Evolutionary conservation across 129 eudicot genomes (phyloP), one percentile per base, ranked within the genome.

Genomic region (Ambrosia trifida): DNA sequence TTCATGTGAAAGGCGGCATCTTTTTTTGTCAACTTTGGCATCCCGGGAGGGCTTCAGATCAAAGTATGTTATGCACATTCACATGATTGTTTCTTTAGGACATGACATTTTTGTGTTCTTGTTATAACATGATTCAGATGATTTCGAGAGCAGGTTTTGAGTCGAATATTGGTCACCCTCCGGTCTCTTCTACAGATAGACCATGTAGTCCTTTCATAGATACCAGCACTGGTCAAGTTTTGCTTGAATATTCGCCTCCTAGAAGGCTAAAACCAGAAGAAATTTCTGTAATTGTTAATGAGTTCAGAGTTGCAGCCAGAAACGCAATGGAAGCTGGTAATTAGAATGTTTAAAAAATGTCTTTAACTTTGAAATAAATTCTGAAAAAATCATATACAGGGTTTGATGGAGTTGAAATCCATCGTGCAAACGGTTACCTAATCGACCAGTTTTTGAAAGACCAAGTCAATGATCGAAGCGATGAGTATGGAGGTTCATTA

Each of bases 1-100:
- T 85, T 73, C 90, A 85, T 77, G 75, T 81, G 5, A 82, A 79
- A 72, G 87, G 90, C 45, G 90, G 85, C 36, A 69, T 79, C 72
- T 72, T 85, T 67, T 82, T 85, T 63, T 82, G 85, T 59, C 90
- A 85, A 58, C 71, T 85, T n/a, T 79, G 85, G 85, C 90, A 85
- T 43, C 80, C 80, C n/a, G 90, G 90, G 11, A 78, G 90, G 43
- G 73, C 56, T 64, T 85, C 84, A 2, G 38, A 32, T 33, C 70
- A 40, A 53, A 78, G 78, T 76, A 40, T 18, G 45, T 45, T 11
- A 64, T 16, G 5, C 35, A 7, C 5, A n/a, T 30, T 69, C 11
- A 11, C 35, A 51, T 69, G 49, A 38, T 8, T 0, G 6, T 5
- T 35, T 35, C 40, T 4, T 35, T 35, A 0, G 40, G 40, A 35